Evolutionary conservation across 2,329 filamentous ascomycete species (phyloP).

Genomic region (Colletotrichum destructivum): DNA sequence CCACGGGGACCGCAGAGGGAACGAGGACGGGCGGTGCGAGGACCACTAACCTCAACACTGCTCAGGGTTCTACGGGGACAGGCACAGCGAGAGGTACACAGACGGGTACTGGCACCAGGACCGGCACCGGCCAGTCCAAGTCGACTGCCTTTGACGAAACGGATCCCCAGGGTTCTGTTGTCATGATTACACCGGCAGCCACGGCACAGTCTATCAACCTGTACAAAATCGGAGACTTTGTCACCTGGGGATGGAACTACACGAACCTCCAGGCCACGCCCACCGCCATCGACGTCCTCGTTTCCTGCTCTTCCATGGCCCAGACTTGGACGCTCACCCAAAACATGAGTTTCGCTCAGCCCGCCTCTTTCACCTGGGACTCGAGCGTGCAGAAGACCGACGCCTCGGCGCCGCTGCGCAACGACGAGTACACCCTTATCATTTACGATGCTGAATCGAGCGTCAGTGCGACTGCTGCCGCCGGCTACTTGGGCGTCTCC

Average conservation of each 20-base stretch:
- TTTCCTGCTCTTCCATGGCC: constrained; percentile 67
- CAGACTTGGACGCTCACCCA: constrained; percentile 73
- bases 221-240: constrained; percentile 72
- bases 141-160: constrained; percentile 61
- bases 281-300: constrained; percentile 72
- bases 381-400: constrained; percentile 65
- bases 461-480: constrained; percentile 64
- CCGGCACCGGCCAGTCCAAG: constrained; percentile 46
- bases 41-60: constrained; percentile 60
- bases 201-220: constrained; percentile 62
- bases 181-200: constrained; percentile 57
- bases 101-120: constrained; percentile 47
- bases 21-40: constrained; percentile 48
- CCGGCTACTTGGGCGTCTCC: constrained; percentile 70
- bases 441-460: constrained; percentile 71
- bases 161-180: constrained; percentile 66
- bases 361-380: constrained; percentile 70
- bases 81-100: constrained; percentile 44
- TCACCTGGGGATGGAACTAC: constrained; percentile 78
- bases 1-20: constrained; percentile 41
- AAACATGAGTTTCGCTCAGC: constrained; percentile 73
- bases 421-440: constrained; percentile 72
- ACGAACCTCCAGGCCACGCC: constrained; percentile 72
- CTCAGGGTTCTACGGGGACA: constrained; percentile 45
- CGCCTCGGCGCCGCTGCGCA: constrained; percentile 63